Evolutionary conservation across 2,329 filamentous ascomycete species (phyloP), one percentile per base, ranked within the genome.

Genomic region (Septoria linicola): DNA sequence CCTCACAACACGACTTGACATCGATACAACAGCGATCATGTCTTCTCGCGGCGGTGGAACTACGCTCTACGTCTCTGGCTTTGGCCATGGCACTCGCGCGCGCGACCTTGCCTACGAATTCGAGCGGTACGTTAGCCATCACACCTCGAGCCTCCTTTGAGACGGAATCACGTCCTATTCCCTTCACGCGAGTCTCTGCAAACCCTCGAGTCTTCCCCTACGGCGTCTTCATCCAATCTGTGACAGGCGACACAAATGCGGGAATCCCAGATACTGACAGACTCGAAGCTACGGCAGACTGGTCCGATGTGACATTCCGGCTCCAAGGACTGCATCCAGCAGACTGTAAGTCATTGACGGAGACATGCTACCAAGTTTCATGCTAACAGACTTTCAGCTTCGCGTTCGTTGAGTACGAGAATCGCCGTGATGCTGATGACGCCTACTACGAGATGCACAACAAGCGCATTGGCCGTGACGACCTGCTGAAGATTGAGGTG

Each of bases 371-470:
- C 54, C 55, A 66, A 55, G 20, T 7, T 8, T 10, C 32, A 47
- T 68, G 53, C 65, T 67, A 64, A 73, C 59, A 84, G 16, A n/a
- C 19, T 20, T 46, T 21, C 59, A 84, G 93, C 63, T 99, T 99
- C 72, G 93, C 93, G 31, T 99, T 99, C 72, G 93, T 99, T 60
- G 93, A 99, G 76, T 99, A 99, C 73, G 93, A 99, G 78, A 95
- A 91, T 72, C 89, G 92, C 66, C 91, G 93, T 64, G 93, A 99
- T 79, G 91, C 93, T 59, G 93, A 99, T 72, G 93, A 99, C 76
- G 93, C 93, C 41, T 99, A 99, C 71, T 89, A 99, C 72, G 93
- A 99, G 77, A 99, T 99, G 93, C 93, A 99, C 71, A 97, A 97
- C 79, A 96, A 96, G 83, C 89, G 92, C 62, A 90, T 99, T 64